Conservation (phyloP, 768 basidiomycete species). For the Tricholoma saponaceum region DNA sequence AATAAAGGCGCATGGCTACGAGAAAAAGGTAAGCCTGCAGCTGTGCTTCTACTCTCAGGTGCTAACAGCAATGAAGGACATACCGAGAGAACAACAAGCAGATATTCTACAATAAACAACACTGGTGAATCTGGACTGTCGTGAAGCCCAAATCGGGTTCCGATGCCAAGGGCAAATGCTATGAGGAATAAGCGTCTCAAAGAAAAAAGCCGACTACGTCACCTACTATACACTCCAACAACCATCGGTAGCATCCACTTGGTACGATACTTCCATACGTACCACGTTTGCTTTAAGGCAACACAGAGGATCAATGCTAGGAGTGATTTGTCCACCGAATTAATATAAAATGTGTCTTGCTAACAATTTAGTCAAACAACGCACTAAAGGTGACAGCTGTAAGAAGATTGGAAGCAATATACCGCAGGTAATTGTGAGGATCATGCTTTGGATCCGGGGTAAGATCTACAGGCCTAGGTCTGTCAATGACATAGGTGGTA, state of each 20-base stretch:
- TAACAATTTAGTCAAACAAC: no score
- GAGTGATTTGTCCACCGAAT: background rate
- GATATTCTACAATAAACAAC: conserved; percentile 52
- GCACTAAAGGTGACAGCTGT: conserved; percentile 48
- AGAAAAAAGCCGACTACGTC: no score
- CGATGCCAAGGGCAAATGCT: conserved; percentile 59
- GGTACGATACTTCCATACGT: conserved; percentile 40
- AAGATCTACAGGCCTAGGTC: background rate
- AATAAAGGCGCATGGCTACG: conserved; percentile 73
- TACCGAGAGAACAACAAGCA: conserved; percentile 59
- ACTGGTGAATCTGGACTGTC: conserved; percentile 46
- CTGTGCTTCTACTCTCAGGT: no score
- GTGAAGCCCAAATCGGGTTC: conserved; percentile 52
- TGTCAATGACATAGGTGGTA: background rate
- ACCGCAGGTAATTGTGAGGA: conserved; percentile 46
- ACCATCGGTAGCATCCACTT: conserved; percentile 60
- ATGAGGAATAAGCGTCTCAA: background rate
- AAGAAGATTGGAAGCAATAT: conserved; percentile 50
- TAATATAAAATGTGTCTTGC: background rate
- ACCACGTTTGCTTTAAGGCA: conserved; percentile 41
- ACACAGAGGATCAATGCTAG: conserved; percentile 34
- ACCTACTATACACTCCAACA: conserved; percentile 56
- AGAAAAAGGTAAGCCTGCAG: background rate
- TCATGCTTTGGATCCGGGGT: background rate
- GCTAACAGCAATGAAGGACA: conserved; percentile 9